A percentile compares a stretch with the other conserved stretches of the same genome.
phyloP scores from a whole-genome alignment of 192 early-diverging fungal species.

The Coemansia javaensis region DNA sequence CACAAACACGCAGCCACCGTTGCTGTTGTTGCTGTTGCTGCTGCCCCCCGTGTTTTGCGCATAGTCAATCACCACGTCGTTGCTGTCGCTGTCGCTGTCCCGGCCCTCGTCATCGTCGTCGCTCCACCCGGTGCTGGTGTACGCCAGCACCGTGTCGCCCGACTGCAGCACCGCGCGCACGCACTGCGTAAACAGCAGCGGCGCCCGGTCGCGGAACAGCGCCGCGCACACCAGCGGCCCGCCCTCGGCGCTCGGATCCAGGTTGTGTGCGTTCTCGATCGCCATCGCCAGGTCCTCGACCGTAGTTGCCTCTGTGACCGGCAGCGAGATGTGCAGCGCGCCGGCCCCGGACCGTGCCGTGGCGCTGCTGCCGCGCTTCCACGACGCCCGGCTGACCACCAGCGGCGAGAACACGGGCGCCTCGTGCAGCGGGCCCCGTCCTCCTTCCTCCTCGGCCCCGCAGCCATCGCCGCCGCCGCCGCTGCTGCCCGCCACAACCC shows the following conservation, averaged over 20 bases:
- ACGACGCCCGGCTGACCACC: constrained; percentile 8
- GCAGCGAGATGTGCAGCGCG: background rate
- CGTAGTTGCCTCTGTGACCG: background rate
- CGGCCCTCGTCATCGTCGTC: background rate
- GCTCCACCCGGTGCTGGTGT: constrained; percentile 29
- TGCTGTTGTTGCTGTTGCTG: no score
- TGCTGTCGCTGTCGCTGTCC: constrained; percentile 18
- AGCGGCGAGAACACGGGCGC: constrained; percentile 24
- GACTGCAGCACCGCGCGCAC: constrained; percentile 53
- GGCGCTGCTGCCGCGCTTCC: background rate
- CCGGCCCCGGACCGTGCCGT: background rate
- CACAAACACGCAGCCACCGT: constrained; percentile 1
- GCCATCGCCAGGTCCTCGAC: constrained; percentile 27
- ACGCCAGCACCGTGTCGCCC: constrained; percentile 52
- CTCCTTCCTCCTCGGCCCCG: no score
- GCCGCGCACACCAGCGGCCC: constrained; percentile 40
- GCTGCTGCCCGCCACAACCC: no score
- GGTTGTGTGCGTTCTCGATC: constrained; percentile 13
- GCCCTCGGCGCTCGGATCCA: background rate
- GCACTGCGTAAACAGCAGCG: constrained; percentile 51
- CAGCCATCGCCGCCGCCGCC: no score
- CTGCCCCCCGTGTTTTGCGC: background rate
- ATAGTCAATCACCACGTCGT: constrained; percentile 10
- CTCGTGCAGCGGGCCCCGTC: no score
- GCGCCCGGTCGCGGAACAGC: constrained; percentile 32